phyloP scores from a whole-genome alignment of 1,284 basidiomycete species.

The Ustilago xerochloae region DNA sequence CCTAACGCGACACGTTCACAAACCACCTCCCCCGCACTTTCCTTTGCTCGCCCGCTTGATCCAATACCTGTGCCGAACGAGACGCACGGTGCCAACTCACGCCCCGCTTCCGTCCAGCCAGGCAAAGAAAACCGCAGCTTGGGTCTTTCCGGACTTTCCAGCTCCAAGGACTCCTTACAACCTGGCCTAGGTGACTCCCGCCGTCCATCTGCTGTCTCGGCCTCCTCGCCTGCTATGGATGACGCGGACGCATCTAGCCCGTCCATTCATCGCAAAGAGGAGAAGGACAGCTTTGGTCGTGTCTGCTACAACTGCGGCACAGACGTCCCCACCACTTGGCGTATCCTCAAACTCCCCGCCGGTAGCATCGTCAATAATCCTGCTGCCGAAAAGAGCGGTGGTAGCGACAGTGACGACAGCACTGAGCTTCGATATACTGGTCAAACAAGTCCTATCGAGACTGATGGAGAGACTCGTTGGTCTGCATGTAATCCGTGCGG shows the following conservation, averaged over 20 bases:
- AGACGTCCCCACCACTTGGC: slow-evolving; percentile 51
- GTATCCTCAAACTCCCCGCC: slow-evolving; percentile 47
- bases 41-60: slow-evolving; percentile 21
- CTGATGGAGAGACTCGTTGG: slow-evolving; percentile 51
- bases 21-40: slow-evolving; percentile 20
- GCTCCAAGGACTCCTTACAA: slow-evolving; percentile 22
- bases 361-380: slow-evolving; percentile 51
- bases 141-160: not conserved
- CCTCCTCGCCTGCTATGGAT: slow-evolving; percentile 20
- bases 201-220: slow-evolving; percentile 18
- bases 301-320: slow-evolving; percentile 65
- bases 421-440: slow-evolving; percentile 26
- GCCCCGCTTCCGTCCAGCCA: slow-evolving; percentile 2
- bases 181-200: slow-evolving; percentile 8
- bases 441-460: slow-evolving; percentile 22
- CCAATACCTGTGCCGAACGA: slow-evolving; percentile 22
- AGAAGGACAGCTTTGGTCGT: slow-evolving; percentile 9
- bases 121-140: slow-evolving; percentile 36
- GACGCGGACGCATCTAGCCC: slow-evolving; percentile 18
- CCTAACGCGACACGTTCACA: not conserved
- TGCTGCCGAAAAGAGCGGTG: slow-evolving; percentile 31
- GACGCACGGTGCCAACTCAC: not conserved
- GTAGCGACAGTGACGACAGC: slow-evolving; percentile 12
- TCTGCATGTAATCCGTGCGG: slow-evolving; percentile 66
- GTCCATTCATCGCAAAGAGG: slow-evolving; percentile 22